Base-by-base conservation (phyloP, 2,329 filamentous ascomycete species). In the Scedosporium apiospermum region DNA sequence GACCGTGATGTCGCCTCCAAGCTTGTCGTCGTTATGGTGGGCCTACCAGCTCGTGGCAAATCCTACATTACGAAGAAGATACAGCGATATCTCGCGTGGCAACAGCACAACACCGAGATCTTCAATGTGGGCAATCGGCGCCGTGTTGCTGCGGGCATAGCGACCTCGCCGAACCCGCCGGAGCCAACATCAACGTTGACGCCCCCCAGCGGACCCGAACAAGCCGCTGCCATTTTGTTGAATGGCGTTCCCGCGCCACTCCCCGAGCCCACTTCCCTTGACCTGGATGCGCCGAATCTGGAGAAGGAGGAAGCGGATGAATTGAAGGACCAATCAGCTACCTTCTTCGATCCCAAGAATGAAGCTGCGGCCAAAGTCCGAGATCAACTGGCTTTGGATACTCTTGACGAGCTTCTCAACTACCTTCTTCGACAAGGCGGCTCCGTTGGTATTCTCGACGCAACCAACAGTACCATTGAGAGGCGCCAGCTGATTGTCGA, bases 31-130 rank as follows among this genome's bases (percentile, higher is more conserved):
- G 87, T 99, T 73, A 99, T 99, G 95, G 95, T 99, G 65, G 95
- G 95, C 66, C 78, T 99, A 69, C 95, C 95, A 2, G 95, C 95
- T 9, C 83, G 95, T 70, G 95, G 95, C 72, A 99, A 99, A 78
- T 97, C 93, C 62, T 99, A 99, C 76, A 96, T 99, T 70, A 98
- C 95, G 65, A 98, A 98, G 80, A 99, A 99, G 78, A 84, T 99
- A 66, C 90, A 95, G 64, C 85, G 95, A 65, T 99, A 98, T 72
- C 79, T 99, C 60, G 93, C 96, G 59, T 99, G 95, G 95, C 87
- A 97, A 70, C 95, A 99, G 72, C 93, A 99, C 75, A 91, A 96
- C 70, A 95, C 93, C 12, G 85, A 83, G 67, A 97, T 99, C 68
- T 99, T 99, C 84, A 99, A 99, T 70, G 95, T 99, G 44, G 95